Conservation (phyloP, 108 stramenopile genomes). For the Skeletonema marinoi region DNA sequence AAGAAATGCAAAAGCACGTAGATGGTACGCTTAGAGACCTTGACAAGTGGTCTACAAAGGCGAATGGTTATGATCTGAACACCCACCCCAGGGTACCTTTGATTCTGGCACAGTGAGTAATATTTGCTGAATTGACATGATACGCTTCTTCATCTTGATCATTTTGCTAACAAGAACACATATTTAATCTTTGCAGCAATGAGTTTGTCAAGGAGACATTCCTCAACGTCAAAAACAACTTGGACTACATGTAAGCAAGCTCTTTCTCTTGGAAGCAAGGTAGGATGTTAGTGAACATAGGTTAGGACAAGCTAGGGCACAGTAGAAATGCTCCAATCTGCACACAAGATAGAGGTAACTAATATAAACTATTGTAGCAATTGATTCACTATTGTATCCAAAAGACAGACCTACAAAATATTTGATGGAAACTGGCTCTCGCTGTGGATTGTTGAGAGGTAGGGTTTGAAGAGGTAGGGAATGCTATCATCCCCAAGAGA, state of each 20-base stretch:
- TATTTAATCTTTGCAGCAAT: conserved; percentile 42
- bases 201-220: conserved; percentile 64
- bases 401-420: too few relatives aligned
- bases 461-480: too few relatives aligned
- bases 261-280: neutral
- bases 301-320: neutral
- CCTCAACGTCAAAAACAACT: conserved; percentile 51
- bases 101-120: conserved; percentile 26
- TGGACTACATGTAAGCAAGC: conserved; percentile 38
- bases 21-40: conserved; percentile 54
- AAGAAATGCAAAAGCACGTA: conserved; percentile 56
- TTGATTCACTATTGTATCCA: too few relatives aligned
- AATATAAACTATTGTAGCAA: too few relatives aligned
- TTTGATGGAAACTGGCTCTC: too few relatives aligned
- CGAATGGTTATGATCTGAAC: conserved; percentile 38
- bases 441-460: too few relatives aligned
- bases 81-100: conserved; percentile 63
- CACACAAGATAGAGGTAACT: too few relatives aligned
- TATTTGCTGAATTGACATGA: too few relatives aligned
- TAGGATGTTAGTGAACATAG: neutral
- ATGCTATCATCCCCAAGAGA: too few relatives aligned
- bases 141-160: too few relatives aligned
- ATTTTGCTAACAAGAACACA: too few relatives aligned
- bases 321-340: too few relatives aligned
- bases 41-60: conserved; percentile 50